A percentile compares a stretch with the other conserved stretches of the same genome.
Evolutionary conservation across 352 stramenopile species (phyloP).

Genomic region (Plasmopara halstedii): DNA sequence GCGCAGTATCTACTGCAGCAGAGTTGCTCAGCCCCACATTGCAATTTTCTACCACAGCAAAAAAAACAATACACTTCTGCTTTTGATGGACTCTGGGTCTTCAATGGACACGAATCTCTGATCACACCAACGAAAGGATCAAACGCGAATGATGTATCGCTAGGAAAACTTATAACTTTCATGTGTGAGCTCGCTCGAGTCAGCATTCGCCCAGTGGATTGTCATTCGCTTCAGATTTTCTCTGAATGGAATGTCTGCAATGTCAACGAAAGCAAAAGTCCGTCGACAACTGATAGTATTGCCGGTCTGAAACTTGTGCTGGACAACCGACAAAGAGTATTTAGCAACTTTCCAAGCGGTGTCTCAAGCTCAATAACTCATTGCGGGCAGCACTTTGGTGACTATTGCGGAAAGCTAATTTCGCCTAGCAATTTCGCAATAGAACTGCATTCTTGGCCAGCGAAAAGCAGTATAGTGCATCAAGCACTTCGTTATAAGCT

Average conservation of each 20-base stretch:
- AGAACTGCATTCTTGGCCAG: slow-evolving; percentile 25
- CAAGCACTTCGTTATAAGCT: slow-evolving; percentile 19
- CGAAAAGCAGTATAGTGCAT: neutral
- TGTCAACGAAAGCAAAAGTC: neutral
- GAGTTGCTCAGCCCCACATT: neutral
- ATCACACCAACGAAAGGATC: no score
- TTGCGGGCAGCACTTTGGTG: slow-evolving; percentile 25
- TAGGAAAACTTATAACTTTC: no score
- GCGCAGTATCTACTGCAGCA: slow-evolving; percentile 21
- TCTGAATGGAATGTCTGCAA: neutral
- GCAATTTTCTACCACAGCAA: no score
- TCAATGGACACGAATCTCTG: no score
- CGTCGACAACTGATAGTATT: neutral
- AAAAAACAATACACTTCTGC: no score
- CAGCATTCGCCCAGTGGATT: no score
- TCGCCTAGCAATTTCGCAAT: slow-evolving; percentile 22
- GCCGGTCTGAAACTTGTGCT: slow-evolving; percentile 28
- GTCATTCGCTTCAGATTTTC: no score
- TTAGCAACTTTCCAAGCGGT: slow-evolving; percentile 37
- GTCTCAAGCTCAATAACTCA: slow-evolving; percentile 29
- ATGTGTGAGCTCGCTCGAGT: no score
- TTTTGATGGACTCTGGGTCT: no score
- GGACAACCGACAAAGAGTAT: slow-evolving; percentile 32
- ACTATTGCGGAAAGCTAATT: slow-evolving; percentile 37
- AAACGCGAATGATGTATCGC: no score